A percentile compares a stretch with the other conserved stretches of the same genome.
phyloP scores from a whole-genome alignment of 352 stramenopile species.

The Blastocystis sp. region DNA sequence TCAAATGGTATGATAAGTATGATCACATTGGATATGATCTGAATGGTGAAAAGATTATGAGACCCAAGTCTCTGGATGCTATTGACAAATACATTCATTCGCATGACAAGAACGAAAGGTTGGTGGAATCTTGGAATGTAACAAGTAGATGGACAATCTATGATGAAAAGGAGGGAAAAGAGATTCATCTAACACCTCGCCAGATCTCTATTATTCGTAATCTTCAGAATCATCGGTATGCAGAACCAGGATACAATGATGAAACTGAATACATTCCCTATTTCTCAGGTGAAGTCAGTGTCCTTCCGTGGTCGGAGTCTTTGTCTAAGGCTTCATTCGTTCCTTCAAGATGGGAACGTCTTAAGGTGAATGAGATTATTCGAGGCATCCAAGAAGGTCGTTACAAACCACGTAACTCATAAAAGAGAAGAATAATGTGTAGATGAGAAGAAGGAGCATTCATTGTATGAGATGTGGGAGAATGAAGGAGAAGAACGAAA shows the following conservation, averaged over 20 bases:
- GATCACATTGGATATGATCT: constrained; percentile 98
- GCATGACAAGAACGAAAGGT: constrained; percentile 64
- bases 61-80: constrained; percentile 77
- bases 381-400: constrained; percentile 65
- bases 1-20: constrained; percentile 99
- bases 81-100: constrained; percentile 73
- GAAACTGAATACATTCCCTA: constrained; percentile 81
- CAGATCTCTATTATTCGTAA: constrained; percentile 94
- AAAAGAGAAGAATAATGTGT: constrained; percentile 70
- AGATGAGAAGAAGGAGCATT: constrained; percentile 79
- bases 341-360: constrained; percentile 65
- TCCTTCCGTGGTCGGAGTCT: constrained; percentile 77
- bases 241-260: constrained; percentile 81
- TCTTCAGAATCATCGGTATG: constrained; percentile 84
- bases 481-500: constrained; percentile 75
- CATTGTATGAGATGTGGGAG: constrained; percentile 84
- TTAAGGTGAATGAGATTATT: constrained; percentile 69
- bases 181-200: constrained; percentile 86
- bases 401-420: constrained; percentile 26
- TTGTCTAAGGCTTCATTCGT: constrained; percentile 68
- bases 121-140: neutral
- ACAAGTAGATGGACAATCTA: constrained; percentile 82
- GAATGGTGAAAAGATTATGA: constrained; percentile 88
- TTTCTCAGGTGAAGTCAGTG: constrained; percentile 78
- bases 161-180: constrained; percentile 93